Base-by-base conservation (phyloP, 768 basidiomycete species). In the Phylloporus sp. region DNA sequence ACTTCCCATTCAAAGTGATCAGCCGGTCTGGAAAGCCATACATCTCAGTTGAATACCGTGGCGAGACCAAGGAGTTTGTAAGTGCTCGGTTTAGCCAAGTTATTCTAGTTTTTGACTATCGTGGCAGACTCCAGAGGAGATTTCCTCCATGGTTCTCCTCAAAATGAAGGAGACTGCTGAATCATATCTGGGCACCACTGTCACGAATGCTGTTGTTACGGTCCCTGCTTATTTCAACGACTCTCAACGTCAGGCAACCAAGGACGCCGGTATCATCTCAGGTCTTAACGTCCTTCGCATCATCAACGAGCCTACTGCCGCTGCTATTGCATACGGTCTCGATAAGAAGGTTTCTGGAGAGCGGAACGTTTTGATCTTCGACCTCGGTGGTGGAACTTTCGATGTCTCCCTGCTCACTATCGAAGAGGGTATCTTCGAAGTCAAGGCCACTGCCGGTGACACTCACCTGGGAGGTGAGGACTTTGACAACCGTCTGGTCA, bases 91-190 rank as follows among this genome's bases (percentile, higher is more conserved):
- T 18, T 45, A 2, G 42, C 9, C n/a, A 8, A 16, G 5, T n/a
- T 8, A 24, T 6, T 6, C 7, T 59, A 8, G 31, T 2, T n/a
- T 29, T 23, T 63, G n/a, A 66, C 11, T 20, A 15, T 15, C 12
- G 70, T 66, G 64, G 50, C 72, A 84, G 82, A 91, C 91, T 22
- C 95, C 95, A 24, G 94, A 97, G 70, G 95, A 98, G 75, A 87
- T 98, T 63, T 98, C 95, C 12, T 91, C 95, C 51, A 98, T 98
- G 95, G 84, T 98, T 59, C 82, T 98, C 54, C 75, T 81, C 56
- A 98, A 98, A 78, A 97, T 98, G 94, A 97, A 93, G 83, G 95
- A 98, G 76, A 91, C 84, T 52, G 92, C 95, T 29, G 95, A 98
- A 77, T 87, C 95, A 45, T 97, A 98, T 76, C 81, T 98, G 60